Evolutionary conservation across 1,139 yeast genomes (phyloP), one percentile per base, ranked within the genome.

Genomic region (Yamadazyma sp.): DNA sequence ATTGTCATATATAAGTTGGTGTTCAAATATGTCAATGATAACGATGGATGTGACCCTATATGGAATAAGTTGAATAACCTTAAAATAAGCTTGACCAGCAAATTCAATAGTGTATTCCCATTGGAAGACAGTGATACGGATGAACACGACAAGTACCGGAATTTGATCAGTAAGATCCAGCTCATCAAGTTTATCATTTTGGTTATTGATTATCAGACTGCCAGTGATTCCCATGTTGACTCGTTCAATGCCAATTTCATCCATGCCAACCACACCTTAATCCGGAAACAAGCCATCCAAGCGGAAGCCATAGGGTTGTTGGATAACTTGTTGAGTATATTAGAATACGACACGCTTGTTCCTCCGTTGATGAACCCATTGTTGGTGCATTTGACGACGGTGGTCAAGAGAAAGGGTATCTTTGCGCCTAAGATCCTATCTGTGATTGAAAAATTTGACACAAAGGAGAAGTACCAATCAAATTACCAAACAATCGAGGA

Each of bases 251-350:
- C 87, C 36, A 61, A 79, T 3, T 64, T 76, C 40, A 81, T 88
- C 1, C 77, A 78, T 17, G 69, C 79, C 2, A 72, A 69, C 41
- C 98, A 91, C 56, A 77, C 91, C 1, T 75, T 88, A 36, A 72
- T 91, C 37, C 77, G 77, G 43, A 69, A 66, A 39, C 58, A 67
- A 32, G 53, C 54, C 40, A 63, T 88, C 49, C 89, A 85, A 50
- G 78, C 84, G 7, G 96, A 91, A 58, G 85, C 92, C 0, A 75
- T 73, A 40, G 81, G 77, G 2, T 66, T 86, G 37, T 66, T 92
- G 36, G 96, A 88, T 48, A 61, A 79, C 36, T 59, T 91, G 29
- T 64, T 88, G 36, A 66, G 70, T 36, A 67, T 76, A 17, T 68
- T 89, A 41, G 66, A 69, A 28, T 78, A 72, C 24, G 84, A 81